These are phyloP conservation scores for Saccharomycopsis amapae DNA, from an alignment of 805 yeast species.

Conservation along the genomic window DNA sequence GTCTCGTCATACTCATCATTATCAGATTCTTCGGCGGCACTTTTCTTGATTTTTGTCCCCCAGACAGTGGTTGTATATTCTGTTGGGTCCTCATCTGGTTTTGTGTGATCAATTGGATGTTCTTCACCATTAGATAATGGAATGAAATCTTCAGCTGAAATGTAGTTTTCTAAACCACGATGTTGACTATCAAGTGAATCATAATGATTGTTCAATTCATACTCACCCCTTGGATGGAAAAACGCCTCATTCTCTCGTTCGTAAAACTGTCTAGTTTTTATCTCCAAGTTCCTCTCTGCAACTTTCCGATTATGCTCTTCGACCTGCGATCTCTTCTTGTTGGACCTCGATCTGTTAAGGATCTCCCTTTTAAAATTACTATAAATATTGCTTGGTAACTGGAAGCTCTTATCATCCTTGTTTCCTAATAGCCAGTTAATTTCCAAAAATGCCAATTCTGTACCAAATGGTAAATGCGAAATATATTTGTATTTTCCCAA, in stretches of 20 bases:
- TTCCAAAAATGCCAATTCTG: constrained; percentile 77
- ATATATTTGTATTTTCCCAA: constrained; percentile 62
- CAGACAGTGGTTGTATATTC: constrained; percentile 20
- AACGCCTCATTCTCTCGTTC: constrained; percentile 45
- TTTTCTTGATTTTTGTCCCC: constrained; percentile 18
- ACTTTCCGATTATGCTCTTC: constrained; percentile 55
- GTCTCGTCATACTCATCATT: constrained; percentile 11
- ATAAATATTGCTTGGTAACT: constrained; percentile 37
- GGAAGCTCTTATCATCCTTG: constrained; percentile 20
- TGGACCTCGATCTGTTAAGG: constrained; percentile 45
- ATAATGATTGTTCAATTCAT: constrained; percentile 1
- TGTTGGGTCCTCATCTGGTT: neutral
- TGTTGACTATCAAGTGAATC: no score
- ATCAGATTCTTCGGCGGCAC: neutral
- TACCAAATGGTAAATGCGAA: constrained; percentile 77
- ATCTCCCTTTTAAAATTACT: constrained; percentile 48
- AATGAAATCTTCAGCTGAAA: neutral
- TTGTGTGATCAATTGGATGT: neutral
- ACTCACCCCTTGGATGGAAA: constrained; percentile 3
- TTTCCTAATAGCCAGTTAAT: constrained; percentile 62
- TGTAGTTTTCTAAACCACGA: neutral
- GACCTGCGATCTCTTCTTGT: constrained; percentile 40
- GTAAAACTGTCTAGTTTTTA: constrained; percentile 51
- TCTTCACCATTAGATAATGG: neutral
- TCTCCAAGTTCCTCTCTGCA: constrained; percentile 53